phyloP scores from a whole-genome alignment of 495 filamentous ascomycete genomes.

The Durotheca rogersii region DNA sequence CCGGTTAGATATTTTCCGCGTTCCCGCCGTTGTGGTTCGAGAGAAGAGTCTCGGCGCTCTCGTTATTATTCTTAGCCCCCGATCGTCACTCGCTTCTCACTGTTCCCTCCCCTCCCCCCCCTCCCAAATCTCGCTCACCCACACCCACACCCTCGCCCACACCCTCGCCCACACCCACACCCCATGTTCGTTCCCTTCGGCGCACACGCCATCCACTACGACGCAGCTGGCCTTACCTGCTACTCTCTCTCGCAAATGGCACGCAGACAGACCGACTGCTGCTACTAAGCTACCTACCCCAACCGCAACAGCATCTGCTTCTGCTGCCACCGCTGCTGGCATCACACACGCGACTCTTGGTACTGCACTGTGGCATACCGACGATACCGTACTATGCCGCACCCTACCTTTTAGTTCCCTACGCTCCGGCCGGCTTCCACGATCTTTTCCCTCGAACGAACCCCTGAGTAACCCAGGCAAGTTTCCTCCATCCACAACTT shows the following conservation, averaged over 20 bases:
- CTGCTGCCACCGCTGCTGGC: too few species aligned
- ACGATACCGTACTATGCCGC: too few species aligned
- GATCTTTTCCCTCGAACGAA: too few species aligned
- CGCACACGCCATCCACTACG: too few species aligned
- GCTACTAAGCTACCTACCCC: too few species aligned
- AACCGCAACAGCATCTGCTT: too few species aligned
- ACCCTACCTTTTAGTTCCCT: neutral
- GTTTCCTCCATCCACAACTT: neutral
- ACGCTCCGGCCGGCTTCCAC: neutral
- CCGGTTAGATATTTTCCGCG: slow-evolving; percentile 23
- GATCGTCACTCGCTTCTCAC: slow-evolving; percentile 1
- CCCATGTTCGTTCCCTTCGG: too few species aligned
- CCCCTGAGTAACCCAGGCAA: neutral
- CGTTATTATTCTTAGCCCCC: slow-evolving; percentile 15
- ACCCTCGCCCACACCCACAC: too few species aligned
- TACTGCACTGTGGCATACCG: too few species aligned
- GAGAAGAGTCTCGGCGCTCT: slow-evolving; percentile 13
- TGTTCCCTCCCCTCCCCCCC: slow-evolving; percentile 2
- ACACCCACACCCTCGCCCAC: neutral
- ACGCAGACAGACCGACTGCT: too few species aligned
- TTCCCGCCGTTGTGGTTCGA: slow-evolving; percentile 18
- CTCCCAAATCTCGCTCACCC: neutral
- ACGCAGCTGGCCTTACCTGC: too few species aligned
- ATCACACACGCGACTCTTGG: neutral
- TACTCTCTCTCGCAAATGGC: too few species aligned